Conservation (phyloP, 2,329 filamentous ascomycete genomes). For the Blastomyces silverae region DNA sequence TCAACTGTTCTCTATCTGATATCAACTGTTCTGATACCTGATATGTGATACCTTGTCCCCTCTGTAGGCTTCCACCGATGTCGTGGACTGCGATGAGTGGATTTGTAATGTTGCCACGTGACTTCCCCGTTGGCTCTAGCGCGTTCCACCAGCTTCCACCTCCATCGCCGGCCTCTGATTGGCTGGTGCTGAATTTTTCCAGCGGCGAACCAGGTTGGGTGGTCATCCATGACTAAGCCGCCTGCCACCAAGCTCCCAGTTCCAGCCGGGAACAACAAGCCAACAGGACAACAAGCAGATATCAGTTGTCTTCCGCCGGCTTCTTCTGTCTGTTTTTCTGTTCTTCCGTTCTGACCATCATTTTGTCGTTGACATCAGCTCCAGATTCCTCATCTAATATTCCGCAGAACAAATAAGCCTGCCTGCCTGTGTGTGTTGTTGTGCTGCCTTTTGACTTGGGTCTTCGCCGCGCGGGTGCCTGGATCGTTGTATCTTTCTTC, state of each 20-base stretch:
- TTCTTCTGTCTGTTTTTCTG: not conserved
- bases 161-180: constrained; percentile 15
- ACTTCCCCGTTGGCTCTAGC: constrained; percentile 11
- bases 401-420: not conserved
- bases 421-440: constrained; percentile 9
- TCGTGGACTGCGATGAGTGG: not conserved
- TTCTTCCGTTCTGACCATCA: not conserved
- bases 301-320: constrained; percentile 19
- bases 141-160: constrained; percentile 20
- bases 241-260: not conserved
- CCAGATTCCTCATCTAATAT: no score
- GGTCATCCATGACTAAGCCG: constrained; percentile 14
- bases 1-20: no score
- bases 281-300: constrained; percentile 9
- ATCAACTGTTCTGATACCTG: not conserved
- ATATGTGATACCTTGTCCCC: not conserved
- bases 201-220: no score
- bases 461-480: not conserved
- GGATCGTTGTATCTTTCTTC: constrained; percentile 15
- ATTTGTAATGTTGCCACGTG: not conserved
- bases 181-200: constrained; percentile 5
- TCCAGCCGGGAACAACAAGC: no score
- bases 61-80: not conserved
- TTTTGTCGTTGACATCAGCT: not conserved
- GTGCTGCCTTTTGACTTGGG: constrained; percentile 3